Base-by-base conservation (phyloP, 73 alveolate genomes). In the Paramecium primaurelia region DNA sequence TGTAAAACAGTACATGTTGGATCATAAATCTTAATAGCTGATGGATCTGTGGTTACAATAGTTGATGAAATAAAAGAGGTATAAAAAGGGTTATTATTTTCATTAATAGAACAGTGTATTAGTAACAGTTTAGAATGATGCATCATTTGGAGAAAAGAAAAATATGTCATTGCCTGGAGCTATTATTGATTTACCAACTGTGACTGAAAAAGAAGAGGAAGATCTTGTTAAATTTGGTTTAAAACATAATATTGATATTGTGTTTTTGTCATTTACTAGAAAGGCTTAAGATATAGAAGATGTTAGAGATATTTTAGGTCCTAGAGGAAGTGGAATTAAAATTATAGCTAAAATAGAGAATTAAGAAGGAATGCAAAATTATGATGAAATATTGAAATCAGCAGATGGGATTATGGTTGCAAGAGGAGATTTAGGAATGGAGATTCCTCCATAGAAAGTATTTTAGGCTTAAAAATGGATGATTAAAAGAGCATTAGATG, bases 341-440 rank as follows among this genome's bases (percentile, higher is more conserved):
- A 95, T 95, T 36, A 96, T 97, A 58, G 96, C 99, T 18, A 99
- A 99, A 95, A 99, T 99, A 49, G 99, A 99, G 93, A 99, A 99
- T 93, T 95, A 95, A 86, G 99, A 99, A 95, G 99, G 99, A 54
- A 95, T 98, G 90, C 95, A 97, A 59, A 97, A 98, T 95, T 97
- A 95, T 75, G 99, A 99, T 80, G 99, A 99, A 77, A 98, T 99
- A 71, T 94, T 98, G 54, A 92, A 96, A 25, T 99, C 94, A n/a
- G 80, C 99, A 18, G 99, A 99, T 89, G 99, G 99, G 45, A 96
- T 98, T 86, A 97, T 98, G 99, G 99, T 99, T 58, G 99, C 99
- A 49, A 96, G 99, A 91, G 99, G 99, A 30, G 99, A 97, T 86
- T 92, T 99, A 73, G 99, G 99, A 68, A 97, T 98, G 98, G 99